Evolutionary conservation across 306 rosid species (phyloP), one percentile per base, ranked within the genome.

Genomic region (Cicer arietinum): DNA sequence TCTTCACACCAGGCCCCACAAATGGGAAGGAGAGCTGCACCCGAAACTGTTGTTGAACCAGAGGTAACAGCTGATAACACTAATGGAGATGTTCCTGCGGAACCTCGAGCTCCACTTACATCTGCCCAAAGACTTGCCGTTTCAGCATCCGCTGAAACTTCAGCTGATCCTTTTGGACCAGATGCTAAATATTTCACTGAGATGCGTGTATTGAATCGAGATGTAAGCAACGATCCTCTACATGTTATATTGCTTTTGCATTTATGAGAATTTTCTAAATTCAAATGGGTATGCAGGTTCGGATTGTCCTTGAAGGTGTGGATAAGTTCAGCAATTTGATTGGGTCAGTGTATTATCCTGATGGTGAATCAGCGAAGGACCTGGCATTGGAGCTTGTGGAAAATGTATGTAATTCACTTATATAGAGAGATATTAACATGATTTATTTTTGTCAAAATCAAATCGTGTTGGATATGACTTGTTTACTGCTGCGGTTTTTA

Each of bases 111-210:
- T 52, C 81, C 96, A 11, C 86, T 95, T 67, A 95, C 97, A 71
- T 90, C 99, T 82, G 99, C 99, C 47, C 99, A 95, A 80, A 92
- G 93, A 81, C 87, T 95, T 77, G 90, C 95, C 47, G 91, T 88
- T 76, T 86, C 99, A 71, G n/a, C 90, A 17, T 50, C 95, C 39
- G 96, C 67, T 13, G 97, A 90, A 84, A 81, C 83, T 78, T 46
- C 81, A 62, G 85, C 96, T 35, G 96, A 92, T 88, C 92, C 93
- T 72, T 95, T 89, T 90, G 98, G 88, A 25, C 69, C 66, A 1
- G 99, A 92, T 22, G 98, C 99, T 74, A 95, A 92, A 85, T 88
- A 86, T 86, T 95, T 89, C 82, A 95, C 99, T n/a, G 98, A 95
- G 88, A 85, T 84, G 89, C 95, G 99, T 45, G 93, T 88, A 77